Conservation (phyloP, 2,329 filamentous ascomycete genomes). For the Hirsutella thompsonii region DNA sequence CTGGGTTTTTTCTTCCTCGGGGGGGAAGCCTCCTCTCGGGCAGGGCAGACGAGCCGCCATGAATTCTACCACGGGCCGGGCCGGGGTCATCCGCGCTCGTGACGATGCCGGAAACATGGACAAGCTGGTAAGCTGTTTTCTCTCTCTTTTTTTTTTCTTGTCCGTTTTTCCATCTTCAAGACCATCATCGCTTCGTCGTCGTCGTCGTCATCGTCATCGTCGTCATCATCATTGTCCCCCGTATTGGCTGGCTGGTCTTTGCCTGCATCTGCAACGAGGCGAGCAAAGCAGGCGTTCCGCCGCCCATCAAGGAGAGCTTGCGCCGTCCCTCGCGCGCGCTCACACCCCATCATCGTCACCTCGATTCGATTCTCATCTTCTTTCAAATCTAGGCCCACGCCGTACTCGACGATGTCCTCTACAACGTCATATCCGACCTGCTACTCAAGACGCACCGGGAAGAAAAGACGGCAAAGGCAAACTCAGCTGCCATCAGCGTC, state of each 20-base stretch:
- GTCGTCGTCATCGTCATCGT: background rate
- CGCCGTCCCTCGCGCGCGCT: background rate
- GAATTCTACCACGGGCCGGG: constrained; percentile 36
- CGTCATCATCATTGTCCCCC: background rate
- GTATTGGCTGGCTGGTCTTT: too few relatives aligned
- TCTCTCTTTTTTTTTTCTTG: constrained; percentile 4
- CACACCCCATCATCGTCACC: background rate
- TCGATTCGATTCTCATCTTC: background rate
- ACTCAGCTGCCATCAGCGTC: constrained; percentile 50
- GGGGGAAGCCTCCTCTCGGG: constrained; percentile 3
- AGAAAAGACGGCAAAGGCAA: constrained; percentile 62
- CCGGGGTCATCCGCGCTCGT: constrained; percentile 41
- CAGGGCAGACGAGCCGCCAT: constrained; percentile 14
- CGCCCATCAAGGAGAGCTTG: too few relatives aligned
- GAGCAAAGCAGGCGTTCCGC: too few relatives aligned
- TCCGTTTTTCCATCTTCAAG: too few relatives aligned
- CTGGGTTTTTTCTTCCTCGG: constrained; percentile 6
- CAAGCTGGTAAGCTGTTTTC: constrained; percentile 39
- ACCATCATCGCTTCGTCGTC: too few relatives aligned
- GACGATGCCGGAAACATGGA: constrained; percentile 40
- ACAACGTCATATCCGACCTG: constrained; percentile 66
- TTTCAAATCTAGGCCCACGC: constrained; percentile 35
- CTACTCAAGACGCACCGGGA: constrained; percentile 63
- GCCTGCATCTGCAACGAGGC: background rate
- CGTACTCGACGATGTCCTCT: constrained; percentile 62